Conservation (phyloP, 768 basidiomycete species). For the Ephemerocybe angulata region DNA sequence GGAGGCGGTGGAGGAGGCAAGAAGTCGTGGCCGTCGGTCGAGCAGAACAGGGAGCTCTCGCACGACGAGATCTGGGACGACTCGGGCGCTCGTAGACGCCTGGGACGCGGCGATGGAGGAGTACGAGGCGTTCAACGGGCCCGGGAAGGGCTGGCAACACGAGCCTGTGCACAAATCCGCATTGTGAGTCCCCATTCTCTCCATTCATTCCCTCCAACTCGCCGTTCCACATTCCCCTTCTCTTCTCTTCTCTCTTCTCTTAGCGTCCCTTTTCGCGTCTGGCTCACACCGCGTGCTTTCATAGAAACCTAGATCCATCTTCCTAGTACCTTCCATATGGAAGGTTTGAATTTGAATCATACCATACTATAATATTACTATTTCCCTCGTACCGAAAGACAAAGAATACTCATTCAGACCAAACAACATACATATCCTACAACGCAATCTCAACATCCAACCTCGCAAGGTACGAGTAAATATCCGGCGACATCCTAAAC, state of each 20-base stretch:
- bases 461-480: conserved; percentile 83
- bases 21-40: conserved; percentile 34
- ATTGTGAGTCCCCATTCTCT: conserved; percentile 44
- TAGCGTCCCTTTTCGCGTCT: too few species aligned
- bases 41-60: conserved; percentile 61
- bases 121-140: conserved; percentile 70
- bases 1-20: too few species aligned
- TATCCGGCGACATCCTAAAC: conserved; percentile 86
- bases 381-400: too few species aligned
- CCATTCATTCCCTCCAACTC: not conserved
- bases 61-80: conserved; percentile 85
- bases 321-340: too few species aligned
- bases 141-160: conserved; percentile 68
- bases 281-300: not conserved
- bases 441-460: conserved; percentile 84
- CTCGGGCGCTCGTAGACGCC: conserved; percentile 73
- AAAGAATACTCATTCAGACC: too few species aligned
- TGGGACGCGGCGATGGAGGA: conserved; percentile 85
- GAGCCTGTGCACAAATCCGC: conserved; percentile 69
- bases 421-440: too few species aligned
- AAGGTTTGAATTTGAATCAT: too few species aligned
- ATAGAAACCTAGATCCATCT: too few species aligned
- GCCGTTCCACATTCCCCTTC: too few species aligned
- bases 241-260: not conserved
- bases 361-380: too few species aligned